These are phyloP conservation scores for Triticum aestivum DNA, from an alignment of 176 grass and related monocot species.

Conservation along the genomic window DNA sequence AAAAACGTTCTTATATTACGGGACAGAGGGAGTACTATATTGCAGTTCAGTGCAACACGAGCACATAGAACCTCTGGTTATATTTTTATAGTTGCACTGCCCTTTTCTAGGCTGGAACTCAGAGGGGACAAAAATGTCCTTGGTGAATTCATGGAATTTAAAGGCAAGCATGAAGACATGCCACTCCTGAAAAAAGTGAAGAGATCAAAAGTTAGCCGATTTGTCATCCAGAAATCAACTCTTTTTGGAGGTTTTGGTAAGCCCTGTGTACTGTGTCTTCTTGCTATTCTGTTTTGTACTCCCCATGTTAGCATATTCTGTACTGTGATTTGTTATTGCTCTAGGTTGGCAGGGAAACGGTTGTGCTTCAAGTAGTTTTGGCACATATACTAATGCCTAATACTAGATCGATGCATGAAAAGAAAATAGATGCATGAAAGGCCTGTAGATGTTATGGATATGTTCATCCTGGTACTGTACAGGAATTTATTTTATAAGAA, in stretches of 20 bases:
- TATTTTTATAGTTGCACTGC: background rate
- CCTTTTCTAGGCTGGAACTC: slow-evolving; percentile 71
- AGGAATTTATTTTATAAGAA: slow-evolving; percentile 6
- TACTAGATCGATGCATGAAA: background rate
- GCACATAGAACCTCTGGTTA: background rate
- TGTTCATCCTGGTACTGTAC: background rate
- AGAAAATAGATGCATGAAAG: background rate
- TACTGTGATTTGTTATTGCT: background rate
- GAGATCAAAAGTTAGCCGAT: slow-evolving; percentile 83
- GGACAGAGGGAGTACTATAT: background rate
- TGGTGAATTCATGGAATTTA: slow-evolving; percentile 95
- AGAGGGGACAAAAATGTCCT: slow-evolving; percentile 73
- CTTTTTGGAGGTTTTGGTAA: slow-evolving; percentile 76
- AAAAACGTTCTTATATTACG: too few species aligned
- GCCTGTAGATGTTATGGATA: background rate
- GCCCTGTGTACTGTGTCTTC: background rate
- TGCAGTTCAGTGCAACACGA: background rate
- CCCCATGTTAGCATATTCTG: background rate
- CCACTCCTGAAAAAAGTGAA: slow-evolving; percentile 76
- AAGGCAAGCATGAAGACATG: slow-evolving; percentile 79
- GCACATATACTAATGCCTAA: background rate
- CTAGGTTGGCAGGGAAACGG: background rate
- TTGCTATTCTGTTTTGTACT: background rate
- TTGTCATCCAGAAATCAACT: slow-evolving; percentile 80
- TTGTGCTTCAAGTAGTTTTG: background rate